Evolutionary conservation across 2,329 filamentous ascomycete genomes (phyloP).

Genomic region (Penicillium sp.): DNA sequence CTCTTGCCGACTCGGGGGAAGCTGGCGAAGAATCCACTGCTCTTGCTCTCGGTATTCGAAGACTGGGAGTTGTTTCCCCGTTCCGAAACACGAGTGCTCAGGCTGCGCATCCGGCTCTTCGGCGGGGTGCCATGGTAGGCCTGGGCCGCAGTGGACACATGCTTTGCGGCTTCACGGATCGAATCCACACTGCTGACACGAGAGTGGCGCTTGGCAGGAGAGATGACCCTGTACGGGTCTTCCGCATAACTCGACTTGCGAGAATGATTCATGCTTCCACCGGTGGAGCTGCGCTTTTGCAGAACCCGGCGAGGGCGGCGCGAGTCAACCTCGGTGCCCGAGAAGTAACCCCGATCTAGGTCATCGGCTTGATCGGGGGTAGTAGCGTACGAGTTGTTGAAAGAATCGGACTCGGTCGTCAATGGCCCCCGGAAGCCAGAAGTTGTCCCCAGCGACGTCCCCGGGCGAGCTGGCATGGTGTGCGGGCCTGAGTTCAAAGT

Average conservation of each 20-base stretch:
- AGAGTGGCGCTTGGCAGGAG: conserved; percentile 71
- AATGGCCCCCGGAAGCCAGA: conserved; percentile 22
- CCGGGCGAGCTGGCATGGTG: conserved; percentile 35
- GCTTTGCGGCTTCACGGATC: conserved; percentile 56
- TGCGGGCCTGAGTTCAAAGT: conserved; percentile 49
- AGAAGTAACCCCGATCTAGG: conserved; percentile 89
- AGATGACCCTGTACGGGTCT: conserved; percentile 68
- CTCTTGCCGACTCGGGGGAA: conserved; percentile 47
- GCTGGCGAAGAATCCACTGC: conserved; percentile 41
- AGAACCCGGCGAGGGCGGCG: conserved; percentile 72
- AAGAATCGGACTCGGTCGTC: conserved; percentile 35
- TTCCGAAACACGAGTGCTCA: conserved; percentile 58
- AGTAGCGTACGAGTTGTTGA: conserved; percentile 19
- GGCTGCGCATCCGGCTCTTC: conserved; percentile 59
- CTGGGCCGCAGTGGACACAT: conserved; percentile 62
- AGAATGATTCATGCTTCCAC: conserved; percentile 56
- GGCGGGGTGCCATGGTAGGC: conserved; percentile 65
- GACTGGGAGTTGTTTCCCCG: conserved; percentile 45
- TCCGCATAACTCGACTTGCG: conserved; percentile 76
- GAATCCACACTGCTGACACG: conserved; percentile 80
- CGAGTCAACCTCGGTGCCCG: conserved; percentile 79
- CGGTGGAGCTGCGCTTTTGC: conserved; percentile 65
- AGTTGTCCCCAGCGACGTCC: conserved; percentile 34
- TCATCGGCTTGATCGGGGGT: conserved; percentile 52
- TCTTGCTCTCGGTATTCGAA: conserved; percentile 60